phyloP scores from a whole-genome alignment of 2,329 filamentous ascomycete species.

The Colletotrichum sp. region DNA sequence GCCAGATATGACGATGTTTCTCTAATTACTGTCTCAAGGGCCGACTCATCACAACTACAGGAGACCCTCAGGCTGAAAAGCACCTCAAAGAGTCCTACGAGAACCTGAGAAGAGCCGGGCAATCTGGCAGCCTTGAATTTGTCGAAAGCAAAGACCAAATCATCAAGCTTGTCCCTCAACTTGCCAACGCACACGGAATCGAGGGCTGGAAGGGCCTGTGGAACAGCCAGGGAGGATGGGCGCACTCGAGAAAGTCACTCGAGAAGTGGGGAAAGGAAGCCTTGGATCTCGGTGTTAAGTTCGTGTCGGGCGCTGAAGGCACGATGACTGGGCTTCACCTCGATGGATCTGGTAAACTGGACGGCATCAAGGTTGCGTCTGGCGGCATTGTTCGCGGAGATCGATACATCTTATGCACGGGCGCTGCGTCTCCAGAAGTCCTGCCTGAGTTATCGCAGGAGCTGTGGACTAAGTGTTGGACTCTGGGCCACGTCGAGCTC shows the following conservation, averaged over 20 bases:
- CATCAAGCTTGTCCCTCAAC: slow-evolving; percentile 4
- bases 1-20: not conserved
- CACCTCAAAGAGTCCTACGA: slow-evolving; percentile 18
- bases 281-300: not conserved
- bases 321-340: slow-evolving; percentile 2
- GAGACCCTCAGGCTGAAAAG: not conserved
- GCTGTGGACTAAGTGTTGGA: slow-evolving; percentile 17
- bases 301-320: not conserved
- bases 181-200: not conserved
- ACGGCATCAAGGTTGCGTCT: slow-evolving; percentile 2
- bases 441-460: slow-evolving; percentile 2
- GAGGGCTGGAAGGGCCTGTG: slow-evolving; percentile 15
- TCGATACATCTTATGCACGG: slow-evolving; percentile 3
- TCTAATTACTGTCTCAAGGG: not conserved
- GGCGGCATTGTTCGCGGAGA: not conserved
- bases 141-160: slow-evolving; percentile 9
- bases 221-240: slow-evolving; percentile 17
- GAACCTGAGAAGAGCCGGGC: not conserved
- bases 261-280: slow-evolving; percentile 3
- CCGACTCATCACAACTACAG: slow-evolving; percentile 15
- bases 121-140: not conserved
- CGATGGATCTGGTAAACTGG: not conserved
- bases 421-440: slow-evolving; percentile 2
- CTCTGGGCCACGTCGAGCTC: slow-evolving; percentile 3
- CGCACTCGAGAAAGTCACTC: not conserved